Conservation (phyloP, 164 flowering plant species). For the Liriodendron chinense region DNA sequence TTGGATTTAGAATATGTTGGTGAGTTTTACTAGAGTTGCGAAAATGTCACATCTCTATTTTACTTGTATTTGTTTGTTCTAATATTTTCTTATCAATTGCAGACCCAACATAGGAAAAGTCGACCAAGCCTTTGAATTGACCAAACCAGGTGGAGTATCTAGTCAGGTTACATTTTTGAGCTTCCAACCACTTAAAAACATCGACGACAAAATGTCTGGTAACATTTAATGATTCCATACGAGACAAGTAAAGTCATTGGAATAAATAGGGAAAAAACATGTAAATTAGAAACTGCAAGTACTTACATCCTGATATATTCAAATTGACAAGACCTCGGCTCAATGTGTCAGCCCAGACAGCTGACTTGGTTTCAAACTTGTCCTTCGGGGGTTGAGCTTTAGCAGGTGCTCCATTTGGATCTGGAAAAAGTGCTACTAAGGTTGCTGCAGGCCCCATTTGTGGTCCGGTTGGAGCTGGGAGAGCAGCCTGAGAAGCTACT, state of each 20-base stretch:
- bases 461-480: conserved; percentile 33
- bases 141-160: too few relatives aligned
- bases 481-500: conserved; percentile 28
- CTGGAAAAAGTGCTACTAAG: conserved; percentile 14
- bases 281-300: not conserved
- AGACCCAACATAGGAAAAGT: too few relatives aligned
- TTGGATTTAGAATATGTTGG: too few relatives aligned
- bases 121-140: too few relatives aligned
- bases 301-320: conserved; percentile 97
- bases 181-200: too few relatives aligned
- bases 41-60: too few relatives aligned
- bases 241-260: not conserved
- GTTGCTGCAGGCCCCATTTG: not conserved
- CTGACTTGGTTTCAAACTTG: conserved; percentile 88
- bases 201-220: too few relatives aligned
- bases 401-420: conserved; percentile 41
- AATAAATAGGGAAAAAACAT: not conserved
- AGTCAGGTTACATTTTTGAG: too few relatives aligned
- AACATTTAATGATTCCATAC: too few relatives aligned
- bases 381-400: conserved; percentile 58
- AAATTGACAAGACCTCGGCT: conserved; percentile 90
- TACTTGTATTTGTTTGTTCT: too few relatives aligned
- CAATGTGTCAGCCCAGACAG: conserved; percentile 95
- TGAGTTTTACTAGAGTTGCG: too few relatives aligned
- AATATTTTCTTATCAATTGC: too few relatives aligned